Evolutionary conservation across 2,329 filamentous ascomycete genomes (phyloP), one percentile per base, ranked within the genome.

Genomic region (Elsinoe fawcettii): DNA sequence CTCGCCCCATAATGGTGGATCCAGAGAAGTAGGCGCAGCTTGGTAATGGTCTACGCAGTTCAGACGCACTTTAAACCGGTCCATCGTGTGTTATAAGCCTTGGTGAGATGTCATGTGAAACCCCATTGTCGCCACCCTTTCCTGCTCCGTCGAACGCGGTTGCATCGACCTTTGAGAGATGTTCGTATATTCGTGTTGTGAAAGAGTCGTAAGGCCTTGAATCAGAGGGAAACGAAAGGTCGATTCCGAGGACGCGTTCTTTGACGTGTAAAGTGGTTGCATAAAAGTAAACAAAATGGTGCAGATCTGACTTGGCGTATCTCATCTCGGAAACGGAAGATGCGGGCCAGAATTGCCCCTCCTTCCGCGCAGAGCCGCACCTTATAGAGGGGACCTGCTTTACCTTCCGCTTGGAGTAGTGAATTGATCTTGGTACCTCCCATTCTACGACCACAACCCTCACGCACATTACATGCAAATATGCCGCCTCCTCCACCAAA

Each of bases 1-100:
- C 11, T 64, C 58, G 5, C 69, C 69, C 63, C 64, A 70, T 62
- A 96, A 78, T 61, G 83, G 80, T 61, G 91, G 90, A 72, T 97
- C 91, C 70, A 93, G 86, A 63, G 80, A 79, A 53, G 90, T 88
- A 16, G 90, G 87, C 9, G 78, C 78, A 39, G 85, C 82, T 74
- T 96, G 90, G 71, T 97, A 99, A 71, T 93, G 86, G 73, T 99
- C 93, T 74, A 99, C 86, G 75, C 90, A 96, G 71, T 99, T 96
- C 68, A 99, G 77, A 65, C 91, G 87, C 69, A 99, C 84, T 65
- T 88, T 87, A 74, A 99, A 97, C 44, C 56, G 51, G 41, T 66
- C 63, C 60, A 59, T 62, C 20, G 34, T 41, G 25, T 49, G 34
- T 44, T 49, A 49, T 49, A 32, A 49, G 20, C 14, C 11, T 7